Evolutionary conservation across 2,329 filamentous ascomycete species (phyloP).

Genomic region (Diaporthe humulicola): DNA sequence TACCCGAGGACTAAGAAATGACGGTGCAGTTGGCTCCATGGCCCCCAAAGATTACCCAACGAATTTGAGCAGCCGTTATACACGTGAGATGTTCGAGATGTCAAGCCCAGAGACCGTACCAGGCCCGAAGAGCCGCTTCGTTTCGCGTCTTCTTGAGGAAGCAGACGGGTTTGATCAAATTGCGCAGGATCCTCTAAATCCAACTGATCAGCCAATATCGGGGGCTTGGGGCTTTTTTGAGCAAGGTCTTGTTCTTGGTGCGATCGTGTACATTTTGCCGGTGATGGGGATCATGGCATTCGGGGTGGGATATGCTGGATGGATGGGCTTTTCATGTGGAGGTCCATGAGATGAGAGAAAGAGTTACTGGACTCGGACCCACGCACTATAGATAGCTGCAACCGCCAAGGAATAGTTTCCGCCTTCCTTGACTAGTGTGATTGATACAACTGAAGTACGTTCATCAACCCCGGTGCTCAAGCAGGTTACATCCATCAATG

Average conservation of each 20-base stretch:
- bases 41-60: neutral
- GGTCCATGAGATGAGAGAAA: neutral
- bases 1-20: neutral
- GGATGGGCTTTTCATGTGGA: neutral
- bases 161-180: neutral
- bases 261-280: neutral
- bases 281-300: neutral
- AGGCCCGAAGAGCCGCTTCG: neutral
- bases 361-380: too few relatives aligned
- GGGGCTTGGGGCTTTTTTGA: neutral
- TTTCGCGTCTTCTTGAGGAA: neutral
- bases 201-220: neutral
- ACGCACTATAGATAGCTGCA: too few relatives aligned
- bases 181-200: neutral
- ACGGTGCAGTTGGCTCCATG: neutral
- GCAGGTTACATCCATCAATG: too few relatives aligned
- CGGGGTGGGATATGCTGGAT: neutral
- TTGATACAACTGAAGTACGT: too few relatives aligned
- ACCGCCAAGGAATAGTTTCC: too few relatives aligned
- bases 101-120: neutral
- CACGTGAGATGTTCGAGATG: neutral
- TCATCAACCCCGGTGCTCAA: too few relatives aligned
- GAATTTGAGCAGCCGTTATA: neutral
- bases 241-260: neutral
- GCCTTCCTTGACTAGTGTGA: too few relatives aligned